Base-by-base conservation (phyloP, 2,329 filamentous ascomycete species). In the Botrytis elliptica region DNA sequence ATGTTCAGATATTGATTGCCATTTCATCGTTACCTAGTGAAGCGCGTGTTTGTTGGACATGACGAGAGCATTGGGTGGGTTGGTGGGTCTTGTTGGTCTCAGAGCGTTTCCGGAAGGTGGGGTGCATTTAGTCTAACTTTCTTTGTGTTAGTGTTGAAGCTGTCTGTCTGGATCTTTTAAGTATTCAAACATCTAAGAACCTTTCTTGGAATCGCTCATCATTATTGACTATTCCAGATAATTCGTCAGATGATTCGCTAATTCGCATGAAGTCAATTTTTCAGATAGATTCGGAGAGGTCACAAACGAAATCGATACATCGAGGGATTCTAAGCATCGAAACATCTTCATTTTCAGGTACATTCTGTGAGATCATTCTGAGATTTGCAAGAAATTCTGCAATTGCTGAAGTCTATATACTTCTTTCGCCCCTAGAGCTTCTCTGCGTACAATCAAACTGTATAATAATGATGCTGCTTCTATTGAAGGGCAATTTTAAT, bases 1-100 rank as follows among this genome's bases (percentile, higher is more conserved):
- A 22, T 14, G 14, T 25, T 57, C 42, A 20, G 5, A 55, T 42
- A 42, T 57, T 38, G 65, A 16, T 57, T 68, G 65, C 22, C 36
- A 68, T 57, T 42, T 57, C 49, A 68, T 42, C 36, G 40, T 29
- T 36, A 55, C 25, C 49, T 55, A 42, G n/a, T n/a, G 46, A n/a
- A 55, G 49, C 49, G 49, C 25, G 60, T 68, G 65, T 67, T 67
- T 55, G 65, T 68, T 68, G 65, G 49, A 68, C 46, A 57, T 65
- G 25, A 68, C 36, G 25, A 42, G 38, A 67, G 65, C 20, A 36
- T 46, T 62, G 71, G 71, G 52, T 57, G 52, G 52, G 14, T 9
- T 29, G 66, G 52, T 29, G 52, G 52, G 52, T 57, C 52, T 57
- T 57, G 52, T 29, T 57, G 52, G 64, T 71, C 67, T 42, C 29